phyloP scores from a whole-genome alignment of 768 basidiomycete species.

The Leucocoprinus sp. region DNA sequence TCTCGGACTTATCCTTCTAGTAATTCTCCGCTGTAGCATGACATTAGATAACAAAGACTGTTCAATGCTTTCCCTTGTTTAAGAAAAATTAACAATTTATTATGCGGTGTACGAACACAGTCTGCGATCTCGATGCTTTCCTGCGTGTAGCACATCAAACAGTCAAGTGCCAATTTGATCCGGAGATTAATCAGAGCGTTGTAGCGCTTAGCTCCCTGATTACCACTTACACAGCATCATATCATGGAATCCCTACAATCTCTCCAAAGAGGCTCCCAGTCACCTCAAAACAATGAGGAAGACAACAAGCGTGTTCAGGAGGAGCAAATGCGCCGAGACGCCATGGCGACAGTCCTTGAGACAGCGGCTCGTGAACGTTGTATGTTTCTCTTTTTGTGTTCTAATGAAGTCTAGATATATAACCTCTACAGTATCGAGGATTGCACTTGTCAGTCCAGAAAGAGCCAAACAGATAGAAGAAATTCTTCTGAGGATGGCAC shows the following conservation, averaged over 20 bases:
- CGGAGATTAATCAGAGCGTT: no score
- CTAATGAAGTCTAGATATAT: slow-evolving; percentile 1
- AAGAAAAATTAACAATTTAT: no score
- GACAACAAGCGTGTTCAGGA: slow-evolving; percentile 56
- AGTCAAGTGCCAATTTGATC: no score
- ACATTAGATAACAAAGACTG: no score
- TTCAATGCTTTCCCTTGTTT: no score
- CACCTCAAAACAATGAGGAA: slow-evolving; percentile 28
- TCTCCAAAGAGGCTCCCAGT: background rate
- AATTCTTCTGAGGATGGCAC: slow-evolving; percentile 75
- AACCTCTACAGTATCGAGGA: slow-evolving; percentile 61
- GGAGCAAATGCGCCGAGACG: slow-evolving; percentile 67
- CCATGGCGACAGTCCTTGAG: slow-evolving; percentile 74
- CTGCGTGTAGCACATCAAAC: no score
- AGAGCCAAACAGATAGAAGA: slow-evolving; percentile 74
- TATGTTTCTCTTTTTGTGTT: slow-evolving; percentile 26
- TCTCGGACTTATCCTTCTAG: no score
- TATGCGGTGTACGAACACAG: no score
- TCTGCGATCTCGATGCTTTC: no score
- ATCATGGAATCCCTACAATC: slow-evolving; percentile 4
- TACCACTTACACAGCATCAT: background rate
- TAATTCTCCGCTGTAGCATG: no score
- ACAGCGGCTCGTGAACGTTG: slow-evolving; percentile 73
- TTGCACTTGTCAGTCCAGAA: slow-evolving; percentile 78
- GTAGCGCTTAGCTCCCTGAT: background rate